These are phyloP conservation scores for Sutorius australiensis DNA, from an alignment of 768 basidiomycete species.

Conservation along the genomic window DNA sequence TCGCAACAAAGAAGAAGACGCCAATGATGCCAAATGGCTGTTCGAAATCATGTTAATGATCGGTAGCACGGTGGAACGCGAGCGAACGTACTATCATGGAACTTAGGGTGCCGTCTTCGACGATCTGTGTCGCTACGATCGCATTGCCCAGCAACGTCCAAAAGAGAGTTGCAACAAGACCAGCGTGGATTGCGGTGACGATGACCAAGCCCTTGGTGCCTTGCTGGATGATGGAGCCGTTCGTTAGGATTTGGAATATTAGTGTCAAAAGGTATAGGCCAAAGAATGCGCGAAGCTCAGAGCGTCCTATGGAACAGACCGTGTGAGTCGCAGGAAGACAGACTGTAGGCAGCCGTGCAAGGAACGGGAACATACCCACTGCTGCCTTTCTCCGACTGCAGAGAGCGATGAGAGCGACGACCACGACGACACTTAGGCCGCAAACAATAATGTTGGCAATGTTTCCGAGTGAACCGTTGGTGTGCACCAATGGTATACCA, in stretches of 20 bases:
- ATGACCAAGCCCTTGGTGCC: conserved; percentile 67
- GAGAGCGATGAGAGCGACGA: conserved; percentile 52
- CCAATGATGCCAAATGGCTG: conserved; percentile 64
- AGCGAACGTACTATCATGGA: conserved; percentile 54
- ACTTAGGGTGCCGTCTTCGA: conserved; percentile 84
- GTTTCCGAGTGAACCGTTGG: conserved; percentile 66
- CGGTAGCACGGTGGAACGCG: background rate
- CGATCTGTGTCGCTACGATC: conserved; percentile 80
- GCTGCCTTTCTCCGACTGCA: conserved; percentile 76
- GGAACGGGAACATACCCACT: conserved; percentile 59
- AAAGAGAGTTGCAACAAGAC: conserved; percentile 70
- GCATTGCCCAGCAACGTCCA: conserved; percentile 77
- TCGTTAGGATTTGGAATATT: conserved; percentile 76
- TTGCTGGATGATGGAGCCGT: conserved; percentile 74
- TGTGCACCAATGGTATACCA: conserved; percentile 63
- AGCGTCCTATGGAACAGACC: conserved; percentile 44
- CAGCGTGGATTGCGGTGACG: conserved; percentile 77
- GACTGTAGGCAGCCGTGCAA: background rate
- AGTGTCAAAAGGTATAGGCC: conserved; percentile 66
- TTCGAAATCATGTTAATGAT: background rate
- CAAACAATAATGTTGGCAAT: conserved; percentile 84
- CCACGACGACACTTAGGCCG: conserved; percentile 62
- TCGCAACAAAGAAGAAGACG: conserved; percentile 60
- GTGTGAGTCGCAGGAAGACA: background rate
- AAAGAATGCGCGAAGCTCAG: conserved; percentile 69